These are phyloP conservation scores for Ambrosiella xylebori DNA, from an alignment of 2,329 filamentous ascomycete genomes.

Conservation along the genomic window DNA sequence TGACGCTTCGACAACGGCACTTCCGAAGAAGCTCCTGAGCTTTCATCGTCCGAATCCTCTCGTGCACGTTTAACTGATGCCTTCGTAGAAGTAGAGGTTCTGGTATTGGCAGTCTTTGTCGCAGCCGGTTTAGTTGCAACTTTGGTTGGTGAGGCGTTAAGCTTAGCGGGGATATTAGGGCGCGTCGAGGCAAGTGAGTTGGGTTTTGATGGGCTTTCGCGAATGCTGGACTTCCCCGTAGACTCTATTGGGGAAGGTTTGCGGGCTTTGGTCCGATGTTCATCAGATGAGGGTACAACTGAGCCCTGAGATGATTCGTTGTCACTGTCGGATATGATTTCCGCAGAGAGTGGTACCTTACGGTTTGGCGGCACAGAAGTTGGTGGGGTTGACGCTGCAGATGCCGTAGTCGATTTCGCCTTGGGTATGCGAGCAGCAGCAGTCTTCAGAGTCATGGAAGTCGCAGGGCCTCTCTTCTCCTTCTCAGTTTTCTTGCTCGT, in stretches of 20 bases:
- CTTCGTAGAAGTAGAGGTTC: conserved; percentile 15
- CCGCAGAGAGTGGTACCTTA: conserved; percentile 35
- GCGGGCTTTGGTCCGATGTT: conserved; percentile 2
- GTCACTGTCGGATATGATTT: conserved; percentile 38
- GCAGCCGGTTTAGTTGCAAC: conserved; percentile 13
- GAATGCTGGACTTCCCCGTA: background rate
- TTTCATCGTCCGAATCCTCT: conserved; percentile 33
- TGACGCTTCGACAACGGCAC: conserved; percentile 39
- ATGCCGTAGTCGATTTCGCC: background rate
- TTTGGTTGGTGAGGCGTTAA: conserved; percentile 15
- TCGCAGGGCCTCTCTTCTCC: conserved; percentile 33
- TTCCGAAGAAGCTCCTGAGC: conserved; percentile 36
- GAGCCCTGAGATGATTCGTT: conserved; percentile 29
- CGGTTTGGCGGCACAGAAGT: conserved; percentile 18
- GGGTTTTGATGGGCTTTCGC: conserved; percentile 7
- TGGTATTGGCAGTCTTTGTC: conserved; percentile 1
- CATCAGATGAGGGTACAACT: conserved; percentile 5
- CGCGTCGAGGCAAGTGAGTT: background rate
- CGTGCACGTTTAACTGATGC: conserved; percentile 31
- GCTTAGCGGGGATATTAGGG: background rate
- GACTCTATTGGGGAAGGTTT: conserved; percentile 6
- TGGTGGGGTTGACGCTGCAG: background rate
- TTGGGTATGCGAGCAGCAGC: conserved; percentile 15
- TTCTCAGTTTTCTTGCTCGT: conserved; percentile 40
- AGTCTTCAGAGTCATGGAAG: conserved; percentile 17